A percentile compares a stretch with the other conserved stretches of the same genome.
These are phyloP conservation scores for Oryza officinalis DNA, from an alignment of 176 grass and related monocot species.

Conservation along the genomic window DNA sequence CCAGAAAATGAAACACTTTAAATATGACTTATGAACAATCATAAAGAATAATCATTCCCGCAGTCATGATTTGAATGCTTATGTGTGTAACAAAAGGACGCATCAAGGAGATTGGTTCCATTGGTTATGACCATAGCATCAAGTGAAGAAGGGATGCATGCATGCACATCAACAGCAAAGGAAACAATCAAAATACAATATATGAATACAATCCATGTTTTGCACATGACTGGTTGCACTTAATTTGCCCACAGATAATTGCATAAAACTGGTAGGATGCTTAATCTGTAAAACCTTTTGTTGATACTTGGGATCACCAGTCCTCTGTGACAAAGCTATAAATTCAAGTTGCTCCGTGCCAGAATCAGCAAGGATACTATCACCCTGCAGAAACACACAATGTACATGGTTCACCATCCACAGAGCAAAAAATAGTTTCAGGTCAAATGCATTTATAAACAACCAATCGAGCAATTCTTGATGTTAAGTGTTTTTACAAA, in stretches of 20 bases:
- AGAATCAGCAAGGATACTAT: conserved; percentile 96
- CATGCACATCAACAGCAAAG: neutral
- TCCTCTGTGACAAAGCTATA: conserved; percentile 95
- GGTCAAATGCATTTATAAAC: neutral
- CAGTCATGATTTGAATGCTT: neutral
- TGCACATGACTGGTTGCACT: neutral
- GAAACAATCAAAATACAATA: neutral
- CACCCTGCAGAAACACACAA: conserved; percentile 62
- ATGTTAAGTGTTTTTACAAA: neutral
- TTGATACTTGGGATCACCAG: conserved; percentile 87
- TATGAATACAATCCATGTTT: conserved; percentile 8
- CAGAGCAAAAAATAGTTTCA: conserved; percentile 11
- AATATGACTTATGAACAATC: neutral
- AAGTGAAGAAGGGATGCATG: conserved; percentile 1
- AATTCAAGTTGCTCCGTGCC: conserved; percentile 97
- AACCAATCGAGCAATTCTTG: neutral
- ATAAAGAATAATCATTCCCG: neutral
- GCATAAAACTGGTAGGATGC: conserved; percentile 16
- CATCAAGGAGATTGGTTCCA: neutral
- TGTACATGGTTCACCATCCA: conserved; percentile 14
- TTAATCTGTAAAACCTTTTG: conserved; percentile 64
- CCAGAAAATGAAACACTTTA: neutral
- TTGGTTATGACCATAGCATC: neutral
- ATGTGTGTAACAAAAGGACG: neutral
- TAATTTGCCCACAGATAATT: conserved; percentile 31